Evolutionary conservation across 2,329 filamentous ascomycete species (phyloP).

Genomic region (Verticillium klebahnii): DNA sequence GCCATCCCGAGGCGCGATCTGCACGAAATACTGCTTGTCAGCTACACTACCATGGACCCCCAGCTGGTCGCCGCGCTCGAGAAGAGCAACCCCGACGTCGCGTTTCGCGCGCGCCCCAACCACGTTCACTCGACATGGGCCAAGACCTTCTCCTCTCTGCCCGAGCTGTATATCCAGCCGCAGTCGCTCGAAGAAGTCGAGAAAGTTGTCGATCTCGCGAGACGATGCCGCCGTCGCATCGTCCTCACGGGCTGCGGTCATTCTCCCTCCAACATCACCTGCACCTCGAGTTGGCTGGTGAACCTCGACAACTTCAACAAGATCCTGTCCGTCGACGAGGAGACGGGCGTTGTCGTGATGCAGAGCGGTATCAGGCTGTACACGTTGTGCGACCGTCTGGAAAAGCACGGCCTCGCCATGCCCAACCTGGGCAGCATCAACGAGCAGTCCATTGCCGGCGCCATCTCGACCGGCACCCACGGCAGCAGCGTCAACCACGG

Average conservation of each 20-base stretch:
- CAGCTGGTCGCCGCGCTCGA: conserved; percentile 27
- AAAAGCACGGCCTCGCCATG: conserved; percentile 73
- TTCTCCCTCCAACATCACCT: conserved; percentile 87
- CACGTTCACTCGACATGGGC: conserved; percentile 93
- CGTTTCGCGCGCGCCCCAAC: conserved; percentile 69
- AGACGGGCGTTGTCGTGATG: conserved; percentile 65
- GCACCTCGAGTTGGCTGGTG: conserved; percentile 89
- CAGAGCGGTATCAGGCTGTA: conserved; percentile 85
- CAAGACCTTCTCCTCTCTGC: conserved; percentile 81
- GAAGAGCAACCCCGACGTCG: conserved; percentile 37
- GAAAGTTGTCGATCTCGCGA: conserved; percentile 76
- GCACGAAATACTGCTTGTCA: not conserved
- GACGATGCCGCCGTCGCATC: conserved; percentile 73
- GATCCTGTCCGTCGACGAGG: conserved; percentile 64
- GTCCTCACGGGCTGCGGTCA: conserved; percentile 88
- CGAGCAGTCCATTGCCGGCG: conserved; percentile 86
- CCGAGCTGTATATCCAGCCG: conserved; percentile 88
- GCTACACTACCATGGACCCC: conserved; percentile 28
- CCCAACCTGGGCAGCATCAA: conserved; percentile 94
- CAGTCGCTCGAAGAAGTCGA: conserved; percentile 75
- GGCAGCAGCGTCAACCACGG: conserved; percentile 83
- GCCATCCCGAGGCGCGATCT: not conserved
- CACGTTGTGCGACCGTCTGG: conserved; percentile 68
- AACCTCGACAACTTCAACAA: conserved; percentile 82
- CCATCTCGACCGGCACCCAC: conserved; percentile 89